These are phyloP conservation scores for Nematocida sp. DNA, from an alignment of 371 early-diverging fungal genomes.

Conservation along the genomic window DNA sequence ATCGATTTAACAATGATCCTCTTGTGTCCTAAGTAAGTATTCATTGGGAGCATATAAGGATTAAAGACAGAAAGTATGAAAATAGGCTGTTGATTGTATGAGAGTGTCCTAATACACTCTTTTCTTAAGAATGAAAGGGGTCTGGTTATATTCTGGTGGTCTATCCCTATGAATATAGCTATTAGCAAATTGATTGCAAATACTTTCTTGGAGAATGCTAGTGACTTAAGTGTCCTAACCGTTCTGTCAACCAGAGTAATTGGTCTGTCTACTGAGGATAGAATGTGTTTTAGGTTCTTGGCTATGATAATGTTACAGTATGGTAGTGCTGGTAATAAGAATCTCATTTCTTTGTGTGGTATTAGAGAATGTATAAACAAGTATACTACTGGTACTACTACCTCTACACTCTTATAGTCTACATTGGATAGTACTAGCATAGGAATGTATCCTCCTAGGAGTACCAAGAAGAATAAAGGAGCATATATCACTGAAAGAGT, in stretches of 20 bases:
- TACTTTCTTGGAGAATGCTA: conserved; percentile 28
- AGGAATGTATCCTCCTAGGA: conserved; percentile 14
- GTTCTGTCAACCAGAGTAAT: background rate
- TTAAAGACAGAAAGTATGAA: conserved; percentile 34
- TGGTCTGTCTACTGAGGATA: background rate
- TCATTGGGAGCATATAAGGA: conserved; percentile 37
- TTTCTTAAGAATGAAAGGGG: conserved; percentile 13
- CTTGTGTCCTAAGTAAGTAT: conserved; percentile 28
- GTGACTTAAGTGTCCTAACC: background rate
- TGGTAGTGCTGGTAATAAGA: conserved; percentile 77
- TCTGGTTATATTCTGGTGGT: conserved; percentile 40
- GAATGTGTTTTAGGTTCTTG: conserved; percentile 41
- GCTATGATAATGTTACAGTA: conserved; percentile 73
- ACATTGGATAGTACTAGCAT: conserved; percentile 4
- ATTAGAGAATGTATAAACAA: conserved; percentile 69
- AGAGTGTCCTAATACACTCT: background rate
- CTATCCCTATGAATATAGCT: conserved; percentile 21
- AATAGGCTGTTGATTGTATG: background rate
- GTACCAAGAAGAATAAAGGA: conserved; percentile 14
- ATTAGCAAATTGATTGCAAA: conserved; percentile 17
- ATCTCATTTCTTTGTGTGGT: conserved; percentile 90
- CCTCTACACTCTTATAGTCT: background rate
- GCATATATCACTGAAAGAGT: background rate
- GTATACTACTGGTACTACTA: conserved; percentile 62
- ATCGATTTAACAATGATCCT: conserved; percentile 2